Evolutionary conservation across 2,329 filamentous ascomycete genomes (phyloP).

Genomic region (Fusarium sp.): DNA sequence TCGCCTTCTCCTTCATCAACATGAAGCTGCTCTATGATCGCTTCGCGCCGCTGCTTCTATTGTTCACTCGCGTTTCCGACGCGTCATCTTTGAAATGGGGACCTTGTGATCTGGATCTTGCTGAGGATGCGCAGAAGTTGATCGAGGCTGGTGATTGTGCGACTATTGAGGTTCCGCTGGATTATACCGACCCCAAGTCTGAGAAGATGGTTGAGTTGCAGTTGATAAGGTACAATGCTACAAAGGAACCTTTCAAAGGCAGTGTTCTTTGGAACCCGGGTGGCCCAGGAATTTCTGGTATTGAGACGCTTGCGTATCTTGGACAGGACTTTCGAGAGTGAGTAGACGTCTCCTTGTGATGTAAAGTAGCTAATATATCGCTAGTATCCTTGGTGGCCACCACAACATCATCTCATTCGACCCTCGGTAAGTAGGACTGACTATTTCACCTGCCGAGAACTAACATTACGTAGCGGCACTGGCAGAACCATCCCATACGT

Average conservation of each 20-base stretch:
- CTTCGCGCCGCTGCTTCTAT: constrained; percentile 1
- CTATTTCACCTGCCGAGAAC: rapidly evolving
- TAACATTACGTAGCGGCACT: constrained; percentile 13
- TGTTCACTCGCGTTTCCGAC: neutral
- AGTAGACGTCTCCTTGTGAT: rapidly evolving
- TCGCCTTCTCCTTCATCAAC: neutral
- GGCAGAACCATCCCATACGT: constrained; percentile 35
- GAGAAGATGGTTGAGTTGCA: constrained; percentile 47
- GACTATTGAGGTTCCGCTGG: constrained; percentile 52
- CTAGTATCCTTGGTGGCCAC: constrained; percentile 27
- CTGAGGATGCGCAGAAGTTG: neutral
- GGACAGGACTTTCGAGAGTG: constrained; percentile 26
- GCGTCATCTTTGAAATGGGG: constrained; percentile 11
- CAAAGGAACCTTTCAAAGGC: constrained; percentile 47
- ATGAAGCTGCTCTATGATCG: constrained; percentile 1
- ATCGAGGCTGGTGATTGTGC: constrained; percentile 47
- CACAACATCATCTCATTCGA: constrained; percentile 36
- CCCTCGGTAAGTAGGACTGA: constrained; percentile 25
- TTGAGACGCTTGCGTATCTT: constrained; percentile 22
- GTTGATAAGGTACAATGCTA: constrained; percentile 48
- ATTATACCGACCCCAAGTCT: constrained; percentile 49
- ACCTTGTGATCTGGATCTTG: constrained; percentile 14
- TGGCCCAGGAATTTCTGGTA: constrained; percentile 46
- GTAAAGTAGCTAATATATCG: neutral
- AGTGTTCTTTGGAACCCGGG: constrained; percentile 55